Conservation (phyloP, 2,329 filamentous ascomycete species). For the Trichoderma afroharzianum region DNA sequence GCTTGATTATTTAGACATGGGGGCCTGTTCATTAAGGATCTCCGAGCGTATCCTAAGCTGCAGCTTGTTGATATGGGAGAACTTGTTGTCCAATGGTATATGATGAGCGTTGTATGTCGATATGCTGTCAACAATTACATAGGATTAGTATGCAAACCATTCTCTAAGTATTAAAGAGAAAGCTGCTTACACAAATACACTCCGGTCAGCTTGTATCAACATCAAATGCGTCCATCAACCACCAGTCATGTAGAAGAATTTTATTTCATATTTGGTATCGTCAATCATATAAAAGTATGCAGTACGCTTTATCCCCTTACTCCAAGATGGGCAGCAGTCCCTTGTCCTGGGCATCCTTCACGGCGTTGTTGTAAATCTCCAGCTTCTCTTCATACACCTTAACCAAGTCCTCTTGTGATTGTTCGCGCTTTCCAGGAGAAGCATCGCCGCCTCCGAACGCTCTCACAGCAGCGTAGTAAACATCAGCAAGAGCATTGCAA, state of each 20-base stretch:
- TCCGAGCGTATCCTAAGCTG: neutral
- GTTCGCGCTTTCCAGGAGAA: constrained; percentile 28
- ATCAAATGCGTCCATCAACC: neutral
- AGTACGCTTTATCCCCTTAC: neutral
- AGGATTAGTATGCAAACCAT: neutral
- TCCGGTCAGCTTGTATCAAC: too few species aligned
- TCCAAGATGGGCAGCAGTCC: constrained; percentile 22
- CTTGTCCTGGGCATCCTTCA: constrained; percentile 34
- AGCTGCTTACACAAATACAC: neutral
- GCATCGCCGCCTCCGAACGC: constrained; percentile 35
- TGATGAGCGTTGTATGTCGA: neutral
- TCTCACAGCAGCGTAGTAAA: constrained; percentile 39
- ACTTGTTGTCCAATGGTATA: neutral
- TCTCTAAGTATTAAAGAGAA: neutral
- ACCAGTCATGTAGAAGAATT: neutral
- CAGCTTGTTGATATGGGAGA: neutral
- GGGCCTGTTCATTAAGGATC: neutral
- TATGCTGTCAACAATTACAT: neutral
- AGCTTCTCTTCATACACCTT: constrained; percentile 35
- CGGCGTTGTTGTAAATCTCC: constrained; percentile 33
- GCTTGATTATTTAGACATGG: neutral
- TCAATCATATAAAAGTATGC: neutral
- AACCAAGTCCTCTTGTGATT: constrained; percentile 25
- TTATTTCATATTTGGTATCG: neutral
- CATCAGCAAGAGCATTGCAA: constrained; percentile 37